Evolutionary conservation across 2,329 filamentous ascomycete genomes (phyloP).

Genomic region (Arthrobotrys sinensis): DNA sequence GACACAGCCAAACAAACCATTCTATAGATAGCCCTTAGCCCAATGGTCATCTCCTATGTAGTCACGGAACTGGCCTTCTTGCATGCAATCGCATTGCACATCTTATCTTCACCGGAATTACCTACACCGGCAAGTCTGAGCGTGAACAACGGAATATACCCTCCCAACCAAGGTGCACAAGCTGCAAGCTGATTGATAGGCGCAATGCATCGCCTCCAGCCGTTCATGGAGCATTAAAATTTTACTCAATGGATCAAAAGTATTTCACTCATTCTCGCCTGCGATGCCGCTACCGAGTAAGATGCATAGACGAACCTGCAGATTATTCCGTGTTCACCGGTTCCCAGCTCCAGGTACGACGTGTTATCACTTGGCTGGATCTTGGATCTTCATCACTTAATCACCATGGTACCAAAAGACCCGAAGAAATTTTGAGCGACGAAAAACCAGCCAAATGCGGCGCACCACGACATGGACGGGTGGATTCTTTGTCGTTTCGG

Average conservation of each 20-base stretch:
- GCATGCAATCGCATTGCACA: neutral
- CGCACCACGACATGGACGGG: neutral
- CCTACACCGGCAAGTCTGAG: slow-evolving; percentile 21
- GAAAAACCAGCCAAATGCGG: slow-evolving; percentile 5
- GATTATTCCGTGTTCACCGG: slow-evolving; percentile 17
- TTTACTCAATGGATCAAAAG: slow-evolving; percentile 13
- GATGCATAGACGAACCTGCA: slow-evolving; percentile 20
- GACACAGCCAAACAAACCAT: slow-evolving; percentile 16
- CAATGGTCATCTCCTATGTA: neutral
- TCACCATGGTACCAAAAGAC: neutral
- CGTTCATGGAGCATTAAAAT: slow-evolving; percentile 23
- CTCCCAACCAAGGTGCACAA: neutral
- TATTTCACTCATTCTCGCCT: slow-evolving; percentile 21
- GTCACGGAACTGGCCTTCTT: slow-evolving; percentile 12
- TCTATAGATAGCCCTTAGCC: slow-evolving; percentile 15
- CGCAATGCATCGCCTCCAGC: slow-evolving; percentile 24
- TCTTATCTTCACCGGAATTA: neutral
- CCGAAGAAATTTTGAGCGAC: slow-evolving; percentile 7
- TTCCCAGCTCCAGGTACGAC: slow-evolving; percentile 31
- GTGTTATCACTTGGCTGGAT: slow-evolving; percentile 34
- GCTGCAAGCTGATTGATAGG: slow-evolving; percentile 16
- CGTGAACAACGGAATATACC: slow-evolving; percentile 14
- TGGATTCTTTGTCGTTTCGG: no score
- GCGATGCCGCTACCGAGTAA: slow-evolving; percentile 18
- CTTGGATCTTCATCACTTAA: slow-evolving; percentile 17